Percentiles rank a stretch among this genome's conserved stretches.
These are phyloP conservation scores for Penicillium crustosum DNA, from an alignment of 2,329 filamentous ascomycete species.

Conservation along the genomic window DNA sequence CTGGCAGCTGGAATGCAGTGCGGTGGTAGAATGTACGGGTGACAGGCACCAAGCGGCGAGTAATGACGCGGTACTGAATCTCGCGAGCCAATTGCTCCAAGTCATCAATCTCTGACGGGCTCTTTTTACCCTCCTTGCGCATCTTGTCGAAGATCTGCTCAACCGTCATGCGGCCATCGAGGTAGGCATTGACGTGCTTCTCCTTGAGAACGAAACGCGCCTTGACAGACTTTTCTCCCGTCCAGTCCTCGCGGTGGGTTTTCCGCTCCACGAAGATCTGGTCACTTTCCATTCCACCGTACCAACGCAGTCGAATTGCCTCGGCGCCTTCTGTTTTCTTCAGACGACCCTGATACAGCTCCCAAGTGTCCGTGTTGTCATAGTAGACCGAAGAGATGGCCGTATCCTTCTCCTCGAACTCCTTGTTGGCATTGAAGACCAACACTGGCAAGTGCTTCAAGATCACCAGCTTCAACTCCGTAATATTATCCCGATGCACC, in stretches of 20 bases:
- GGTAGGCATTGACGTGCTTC: conserved; percentile 92
- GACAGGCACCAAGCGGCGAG: conserved; percentile 81
- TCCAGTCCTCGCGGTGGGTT: conserved; percentile 98
- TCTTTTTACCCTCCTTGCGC: conserved; percentile 91
- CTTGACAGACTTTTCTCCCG: conserved; percentile 97
- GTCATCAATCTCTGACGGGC: conserved; percentile 82
- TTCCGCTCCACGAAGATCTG: conserved; percentile 97
- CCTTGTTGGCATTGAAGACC: conserved; percentile 96
- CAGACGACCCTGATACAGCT: conserved; percentile 87
- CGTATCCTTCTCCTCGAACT: conserved; percentile 85
- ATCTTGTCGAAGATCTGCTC: conserved; percentile 94
- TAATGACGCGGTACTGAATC: conserved; percentile 89
- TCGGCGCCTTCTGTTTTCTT: conserved; percentile 98
- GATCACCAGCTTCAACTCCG: conserved; percentile 95
- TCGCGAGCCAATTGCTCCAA: conserved; percentile 87
- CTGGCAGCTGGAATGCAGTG: conserved; percentile 94
- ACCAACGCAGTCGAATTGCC: conserved; percentile 94
- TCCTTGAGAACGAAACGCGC: conserved; percentile 93
- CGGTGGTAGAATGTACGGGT: conserved; percentile 97
- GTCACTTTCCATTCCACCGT: conserved; percentile 92
- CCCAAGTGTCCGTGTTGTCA: conserved; percentile 91
- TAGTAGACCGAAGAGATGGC: conserved; percentile 99
- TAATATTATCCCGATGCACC: conserved; percentile 98
- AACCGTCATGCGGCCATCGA: conserved; percentile 80
- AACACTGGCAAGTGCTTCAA: conserved; percentile 95